Percentiles rank a stretch among this genome's conserved stretches.
phyloP scores from a whole-genome alignment of 306 rosid species.

The Trifolium fragiferum region DNA sequence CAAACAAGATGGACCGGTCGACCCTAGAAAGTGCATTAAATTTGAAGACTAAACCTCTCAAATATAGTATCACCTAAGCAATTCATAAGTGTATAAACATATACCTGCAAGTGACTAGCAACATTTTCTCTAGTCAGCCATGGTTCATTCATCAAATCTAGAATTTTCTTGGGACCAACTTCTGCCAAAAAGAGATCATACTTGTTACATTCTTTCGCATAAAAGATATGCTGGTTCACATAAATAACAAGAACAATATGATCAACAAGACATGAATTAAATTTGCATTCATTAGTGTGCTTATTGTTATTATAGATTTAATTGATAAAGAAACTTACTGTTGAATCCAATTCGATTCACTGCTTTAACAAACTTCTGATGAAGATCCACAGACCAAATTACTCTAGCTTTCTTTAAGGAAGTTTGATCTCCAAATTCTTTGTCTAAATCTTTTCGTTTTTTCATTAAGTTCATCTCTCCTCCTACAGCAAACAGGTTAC shows the following conservation, averaged over 20 bases:
- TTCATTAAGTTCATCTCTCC: conserved; percentile 57
- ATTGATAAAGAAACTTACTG: conserved; percentile 62
- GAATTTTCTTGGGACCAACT: conserved; percentile 93
- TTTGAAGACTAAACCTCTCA: no score
- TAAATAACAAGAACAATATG: not conserved
- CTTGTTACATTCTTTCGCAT: conserved; percentile 42
- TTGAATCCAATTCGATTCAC: conserved; percentile 90
- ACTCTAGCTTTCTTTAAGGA: conserved; percentile 87
- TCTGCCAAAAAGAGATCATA: conserved; percentile 71
- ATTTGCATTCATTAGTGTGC: not conserved
- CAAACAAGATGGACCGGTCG: no score
- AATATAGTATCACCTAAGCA: not conserved
- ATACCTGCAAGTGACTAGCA: conserved; percentile 93
- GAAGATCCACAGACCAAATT: conserved; percentile 98
- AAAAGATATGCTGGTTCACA: conserved; percentile 32
- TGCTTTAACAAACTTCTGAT: conserved; percentile 94
- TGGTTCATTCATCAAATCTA: conserved; percentile 90
- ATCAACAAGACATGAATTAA: not conserved
- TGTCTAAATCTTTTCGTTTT: conserved; percentile 78
- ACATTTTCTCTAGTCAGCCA: conserved; percentile 93
- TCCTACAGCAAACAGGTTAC: conserved; percentile 55
- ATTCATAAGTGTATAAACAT: conserved; percentile 3
- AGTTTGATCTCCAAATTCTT: conserved; percentile 64
- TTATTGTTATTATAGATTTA: not conserved
- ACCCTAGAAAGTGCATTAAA: no score